phyloP scores from a whole-genome alignment of 2,329 filamentous ascomycete genomes.

The Fusarium protoensiforme region DNA sequence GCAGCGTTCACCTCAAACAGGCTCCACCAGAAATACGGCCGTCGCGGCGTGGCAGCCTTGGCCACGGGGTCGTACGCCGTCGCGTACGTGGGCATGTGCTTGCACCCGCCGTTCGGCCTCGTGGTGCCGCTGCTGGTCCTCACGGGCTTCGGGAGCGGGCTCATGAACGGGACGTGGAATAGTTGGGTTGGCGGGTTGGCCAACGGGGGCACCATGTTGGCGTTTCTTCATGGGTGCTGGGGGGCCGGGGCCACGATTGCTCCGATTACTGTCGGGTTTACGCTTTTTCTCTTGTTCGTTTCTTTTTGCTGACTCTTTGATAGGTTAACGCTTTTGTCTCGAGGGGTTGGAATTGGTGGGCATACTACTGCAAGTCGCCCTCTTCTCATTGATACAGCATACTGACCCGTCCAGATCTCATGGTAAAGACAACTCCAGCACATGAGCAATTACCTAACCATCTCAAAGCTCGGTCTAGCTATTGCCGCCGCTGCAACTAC shows the following conservation, averaged over 20 bases:
- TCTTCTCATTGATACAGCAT: no score
- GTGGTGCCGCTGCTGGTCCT: neutral
- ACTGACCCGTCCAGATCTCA: neutral
- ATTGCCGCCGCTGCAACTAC: neutral
- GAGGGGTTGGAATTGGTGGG: neutral
- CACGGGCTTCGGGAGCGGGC: neutral
- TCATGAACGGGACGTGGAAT: neutral
- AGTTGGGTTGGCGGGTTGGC: neutral
- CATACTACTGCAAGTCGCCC: neutral
- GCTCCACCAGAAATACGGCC: neutral
- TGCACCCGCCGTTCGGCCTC: neutral
- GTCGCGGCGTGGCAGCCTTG: neutral
- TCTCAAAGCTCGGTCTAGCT: neutral
- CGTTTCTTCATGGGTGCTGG: conserved; percentile 1
- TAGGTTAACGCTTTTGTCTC: neutral
- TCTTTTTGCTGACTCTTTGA: neutral
- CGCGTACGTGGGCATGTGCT: neutral
- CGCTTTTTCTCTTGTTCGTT: neutral
- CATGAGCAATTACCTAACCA: neutral
- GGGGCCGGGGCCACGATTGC: neutral
- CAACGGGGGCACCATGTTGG: neutral
- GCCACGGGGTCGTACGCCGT: neutral
- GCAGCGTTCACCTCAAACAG: neutral
- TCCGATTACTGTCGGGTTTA: neutral
- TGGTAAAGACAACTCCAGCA: neutral